Evolutionary conservation across 306 rosid species (phyloP).

Genomic region (Cucurbita maxima): DNA sequence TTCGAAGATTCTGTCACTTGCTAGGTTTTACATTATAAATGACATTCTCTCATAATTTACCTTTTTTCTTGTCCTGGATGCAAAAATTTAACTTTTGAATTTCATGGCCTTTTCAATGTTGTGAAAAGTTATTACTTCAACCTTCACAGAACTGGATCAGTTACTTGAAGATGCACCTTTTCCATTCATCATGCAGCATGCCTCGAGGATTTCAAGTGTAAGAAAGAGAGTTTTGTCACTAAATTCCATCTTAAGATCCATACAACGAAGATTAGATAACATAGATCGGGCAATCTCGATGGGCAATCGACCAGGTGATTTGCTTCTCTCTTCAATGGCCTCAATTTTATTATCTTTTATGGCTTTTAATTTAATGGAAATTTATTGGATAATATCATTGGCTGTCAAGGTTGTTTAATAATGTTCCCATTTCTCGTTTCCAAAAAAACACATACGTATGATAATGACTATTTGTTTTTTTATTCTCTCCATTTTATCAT

Average conservation of each 20-base stretch:
- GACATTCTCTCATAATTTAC: not conserved
- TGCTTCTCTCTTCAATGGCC: not conserved
- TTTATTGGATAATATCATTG: not conserved
- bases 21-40: not conserved
- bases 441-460: not conserved
- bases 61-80: not conserved
- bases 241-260: constrained; percentile 46
- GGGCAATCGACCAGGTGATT: constrained; percentile 31
- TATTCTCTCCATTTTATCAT: not conserved
- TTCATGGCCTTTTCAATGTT: not conserved
- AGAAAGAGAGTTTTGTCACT: constrained; percentile 58
- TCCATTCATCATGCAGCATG: constrained; percentile 67
- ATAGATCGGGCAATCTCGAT: constrained; percentile 40
- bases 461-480: not conserved
- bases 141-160: constrained; percentile 56
- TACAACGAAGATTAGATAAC: constrained; percentile 60
- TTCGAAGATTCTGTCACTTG: not conserved
- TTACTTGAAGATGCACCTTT: constrained; percentile 67
- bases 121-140: not conserved
- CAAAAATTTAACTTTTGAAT: not conserved
- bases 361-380: not conserved
- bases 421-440: not conserved
- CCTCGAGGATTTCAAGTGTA: constrained; percentile 52
- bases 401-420: not conserved
- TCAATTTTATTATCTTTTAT: not conserved